A percentile compares a stretch with the other conserved stretches of the same genome.
These are phyloP conservation scores for Nannochloropsis granulata DNA, from an alignment of 108 stramenopile genomes.

Conservation along the genomic window DNA sequence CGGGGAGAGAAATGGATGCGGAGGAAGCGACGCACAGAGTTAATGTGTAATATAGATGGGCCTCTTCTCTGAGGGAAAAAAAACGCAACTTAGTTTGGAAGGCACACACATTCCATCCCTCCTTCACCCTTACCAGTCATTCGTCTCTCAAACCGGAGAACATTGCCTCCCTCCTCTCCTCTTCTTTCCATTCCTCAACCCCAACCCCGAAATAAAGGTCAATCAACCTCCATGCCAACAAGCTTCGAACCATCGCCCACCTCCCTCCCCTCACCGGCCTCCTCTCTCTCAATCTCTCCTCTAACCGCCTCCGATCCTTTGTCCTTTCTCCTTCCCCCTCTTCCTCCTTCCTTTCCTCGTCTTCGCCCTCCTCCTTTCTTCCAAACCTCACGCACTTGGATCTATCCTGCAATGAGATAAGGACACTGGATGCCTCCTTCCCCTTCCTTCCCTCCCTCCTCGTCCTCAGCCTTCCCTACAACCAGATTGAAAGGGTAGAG, in stretches of 20 bases:
- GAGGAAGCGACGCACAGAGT: no score
- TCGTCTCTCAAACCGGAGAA: no score
- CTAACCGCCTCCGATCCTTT: background rate
- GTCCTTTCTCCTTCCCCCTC: background rate
- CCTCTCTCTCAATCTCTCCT: background rate
- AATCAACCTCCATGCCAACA: background rate
- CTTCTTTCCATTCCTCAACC: no score
- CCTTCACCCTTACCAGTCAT: no score
- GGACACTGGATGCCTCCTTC: background rate
- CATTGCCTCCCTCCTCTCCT: no score
- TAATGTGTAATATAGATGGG: no score
- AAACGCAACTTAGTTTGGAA: no score
- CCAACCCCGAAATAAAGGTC: background rate
- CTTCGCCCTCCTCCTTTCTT: background rate
- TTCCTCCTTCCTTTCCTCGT: background rate
- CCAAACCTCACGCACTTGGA: background rate
- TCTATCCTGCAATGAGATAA: background rate
- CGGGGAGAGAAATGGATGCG: no score
- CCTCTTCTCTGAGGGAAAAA: no score
- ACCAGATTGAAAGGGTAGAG: background rate
- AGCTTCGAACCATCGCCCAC: background rate
- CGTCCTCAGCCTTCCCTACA: background rate
- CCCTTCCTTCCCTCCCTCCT: background rate
- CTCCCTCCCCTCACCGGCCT: background rate
- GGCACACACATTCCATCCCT: no score